A percentile compares a stretch with the other conserved stretches of the same genome.
Evolutionary conservation across 1,284 basidiomycete genomes (phyloP).

Genomic region (Pyrrhoderma lamaoense): DNA sequence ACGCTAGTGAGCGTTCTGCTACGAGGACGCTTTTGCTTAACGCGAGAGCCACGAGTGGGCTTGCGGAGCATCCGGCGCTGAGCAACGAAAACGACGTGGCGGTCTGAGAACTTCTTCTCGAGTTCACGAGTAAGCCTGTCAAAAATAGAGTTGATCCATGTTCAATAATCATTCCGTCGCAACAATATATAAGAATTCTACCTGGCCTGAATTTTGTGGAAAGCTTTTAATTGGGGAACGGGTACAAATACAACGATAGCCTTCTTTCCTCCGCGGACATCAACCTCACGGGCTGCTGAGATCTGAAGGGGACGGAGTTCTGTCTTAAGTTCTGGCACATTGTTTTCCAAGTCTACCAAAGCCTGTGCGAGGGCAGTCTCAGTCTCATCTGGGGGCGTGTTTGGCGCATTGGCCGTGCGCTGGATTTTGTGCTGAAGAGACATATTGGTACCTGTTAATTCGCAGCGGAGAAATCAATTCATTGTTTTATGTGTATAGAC

Average conservation of each 20-base stretch:
- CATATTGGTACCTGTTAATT: constrained; percentile 34
- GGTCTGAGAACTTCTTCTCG: constrained; percentile 99
- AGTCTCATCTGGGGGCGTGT: constrained; percentile 83
- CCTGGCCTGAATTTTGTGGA: constrained; percentile 98
- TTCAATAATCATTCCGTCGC: no score
- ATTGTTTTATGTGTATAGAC: background rate
- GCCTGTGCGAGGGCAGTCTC: constrained; percentile 95
- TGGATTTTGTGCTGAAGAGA: constrained; percentile 82
- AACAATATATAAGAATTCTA: constrained; percentile 35
- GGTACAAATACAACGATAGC: constrained; percentile 99
- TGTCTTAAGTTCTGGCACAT: constrained; percentile 94
- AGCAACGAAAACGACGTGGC: constrained; percentile 97
- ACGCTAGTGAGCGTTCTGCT: constrained; percentile 96
- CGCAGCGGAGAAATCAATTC: background rate
- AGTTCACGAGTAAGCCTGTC: constrained; percentile 93
- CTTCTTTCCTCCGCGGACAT: constrained; percentile 99
- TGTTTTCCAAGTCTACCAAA: constrained; percentile 95
- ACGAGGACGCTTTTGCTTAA: constrained; percentile 94
- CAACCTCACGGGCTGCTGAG: constrained; percentile 96
- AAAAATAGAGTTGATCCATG: no score
- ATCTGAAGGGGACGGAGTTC: constrained; percentile 96
- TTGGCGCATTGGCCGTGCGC: constrained; percentile 94
- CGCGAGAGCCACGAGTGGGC: constrained; percentile 88
- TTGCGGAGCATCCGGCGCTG: constrained; percentile 99
- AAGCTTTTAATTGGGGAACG: constrained; percentile 96